Conservation (phyloP, 2,329 filamentous ascomycete species). For the Talaromyces atroroseus region DNA sequence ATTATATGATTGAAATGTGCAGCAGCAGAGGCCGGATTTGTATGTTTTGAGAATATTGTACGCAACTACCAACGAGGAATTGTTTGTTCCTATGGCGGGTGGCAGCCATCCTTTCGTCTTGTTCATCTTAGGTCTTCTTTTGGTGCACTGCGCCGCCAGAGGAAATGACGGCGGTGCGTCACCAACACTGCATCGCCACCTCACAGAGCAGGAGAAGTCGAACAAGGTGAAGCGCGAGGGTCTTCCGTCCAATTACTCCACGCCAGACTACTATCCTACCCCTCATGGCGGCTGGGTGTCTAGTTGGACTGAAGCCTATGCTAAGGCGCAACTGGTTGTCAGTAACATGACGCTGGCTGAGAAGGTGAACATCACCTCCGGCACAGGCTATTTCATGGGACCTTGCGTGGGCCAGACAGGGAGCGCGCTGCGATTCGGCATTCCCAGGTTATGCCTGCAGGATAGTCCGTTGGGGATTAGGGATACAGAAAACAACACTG, state of each 20-base stretch:
- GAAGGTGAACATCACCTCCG: constrained; percentile 71
- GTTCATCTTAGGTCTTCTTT: neutral
- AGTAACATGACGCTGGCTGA: constrained; percentile 73
- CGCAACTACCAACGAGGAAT: neutral
- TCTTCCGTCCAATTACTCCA: constrained; percentile 20
- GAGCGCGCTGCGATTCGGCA: constrained; percentile 62
- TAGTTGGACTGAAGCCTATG: constrained; percentile 65
- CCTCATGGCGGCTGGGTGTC: constrained; percentile 66
- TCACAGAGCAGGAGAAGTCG: neutral
- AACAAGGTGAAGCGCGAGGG: neutral
- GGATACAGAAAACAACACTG: constrained; percentile 67
- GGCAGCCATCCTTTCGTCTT: neutral
- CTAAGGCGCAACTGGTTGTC: constrained; percentile 63
- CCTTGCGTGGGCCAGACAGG: constrained; percentile 73
- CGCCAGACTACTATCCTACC: constrained; percentile 64
- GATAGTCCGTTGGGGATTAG: constrained; percentile 68
- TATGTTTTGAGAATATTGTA: too few relatives aligned
- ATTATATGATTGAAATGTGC: too few relatives aligned
- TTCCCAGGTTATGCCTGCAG: constrained; percentile 66
- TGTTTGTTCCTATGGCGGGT: neutral
- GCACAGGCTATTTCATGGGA: constrained; percentile 61
- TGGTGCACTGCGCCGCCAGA: neutral
- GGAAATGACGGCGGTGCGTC: neutral
- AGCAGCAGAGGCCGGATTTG: too few relatives aligned
- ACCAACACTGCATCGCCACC: neutral